A percentile compares a stretch with the other conserved stretches of the same genome.
Evolutionary conservation across 1,284 basidiomycete species (phyloP).

Genomic region (Earliella scabrosa): DNA sequence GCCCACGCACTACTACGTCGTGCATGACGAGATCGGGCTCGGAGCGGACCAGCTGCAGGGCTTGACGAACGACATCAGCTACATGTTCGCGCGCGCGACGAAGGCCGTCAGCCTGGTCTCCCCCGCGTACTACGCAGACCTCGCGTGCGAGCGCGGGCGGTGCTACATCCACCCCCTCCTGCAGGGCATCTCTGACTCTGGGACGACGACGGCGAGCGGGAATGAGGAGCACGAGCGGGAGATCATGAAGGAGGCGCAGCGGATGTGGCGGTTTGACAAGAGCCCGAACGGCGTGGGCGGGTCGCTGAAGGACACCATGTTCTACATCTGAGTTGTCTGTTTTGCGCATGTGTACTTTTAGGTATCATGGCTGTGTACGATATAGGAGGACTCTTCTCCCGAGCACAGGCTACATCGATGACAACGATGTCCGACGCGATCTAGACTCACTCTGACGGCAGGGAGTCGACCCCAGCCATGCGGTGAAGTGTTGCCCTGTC

Average conservation of each 20-base stretch:
- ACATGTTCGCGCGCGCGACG: conserved; percentile 79
- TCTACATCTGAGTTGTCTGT: conserved; percentile 71
- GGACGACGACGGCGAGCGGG: conserved; percentile 36
- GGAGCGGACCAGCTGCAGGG: conserved; percentile 67
- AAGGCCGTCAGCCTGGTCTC: conserved; percentile 81
- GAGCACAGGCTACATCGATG: too few relatives aligned
- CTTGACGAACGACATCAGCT: conserved; percentile 63
- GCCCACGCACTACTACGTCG: conserved; percentile 79
- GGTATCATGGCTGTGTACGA: too few relatives aligned
- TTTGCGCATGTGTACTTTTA: too few relatives aligned
- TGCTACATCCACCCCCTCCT: conserved; percentile 74
- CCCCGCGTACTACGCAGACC: conserved; percentile 76
- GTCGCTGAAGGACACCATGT: conserved; percentile 68
- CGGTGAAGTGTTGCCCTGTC: too few relatives aligned
- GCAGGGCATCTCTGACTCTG: conserved; percentile 52
- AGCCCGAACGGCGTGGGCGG: conserved; percentile 52
- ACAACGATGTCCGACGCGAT: too few relatives aligned
- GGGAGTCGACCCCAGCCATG: too few relatives aligned
- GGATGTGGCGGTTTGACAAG: conserved; percentile 49
- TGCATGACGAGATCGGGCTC: conserved; percentile 75
- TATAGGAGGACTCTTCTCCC: too few relatives aligned
- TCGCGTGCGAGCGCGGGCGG: conserved; percentile 78
- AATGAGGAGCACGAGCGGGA: conserved; percentile 58
- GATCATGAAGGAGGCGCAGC: conserved; percentile 54
- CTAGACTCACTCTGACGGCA: too few relatives aligned